phyloP scores from a whole-genome alignment of 805 yeast genomes.

The Phaffomyces thermotolerans region DNA sequence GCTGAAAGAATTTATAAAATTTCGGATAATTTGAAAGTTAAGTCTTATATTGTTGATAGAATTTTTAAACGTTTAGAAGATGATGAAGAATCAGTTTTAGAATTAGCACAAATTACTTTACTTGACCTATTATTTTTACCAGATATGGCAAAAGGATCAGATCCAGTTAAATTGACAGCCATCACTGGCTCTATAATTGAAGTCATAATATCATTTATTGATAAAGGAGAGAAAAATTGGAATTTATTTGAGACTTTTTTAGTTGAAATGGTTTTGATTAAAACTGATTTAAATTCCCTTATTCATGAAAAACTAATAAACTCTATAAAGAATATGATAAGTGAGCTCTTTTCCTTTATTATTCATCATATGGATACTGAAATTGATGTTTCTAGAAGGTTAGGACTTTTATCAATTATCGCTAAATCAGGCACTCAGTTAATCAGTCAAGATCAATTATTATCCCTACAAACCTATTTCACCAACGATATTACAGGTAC shows the following conservation, averaged over 20 bases:
- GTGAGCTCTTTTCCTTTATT: conserved; percentile 29
- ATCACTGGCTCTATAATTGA: conserved; percentile 9
- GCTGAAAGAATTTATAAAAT: conserved; percentile 39
- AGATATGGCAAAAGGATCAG: conserved; percentile 1
- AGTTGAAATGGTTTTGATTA: conserved; percentile 34
- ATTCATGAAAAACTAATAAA: conserved; percentile 13
- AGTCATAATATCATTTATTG: conserved; percentile 33
- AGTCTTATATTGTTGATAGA: conserved; percentile 40
- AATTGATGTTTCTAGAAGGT: conserved; percentile 27
- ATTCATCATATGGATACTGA: conserved; percentile 28
- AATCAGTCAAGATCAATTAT: conserved; percentile 59
- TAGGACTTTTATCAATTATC: conserved; percentile 49
- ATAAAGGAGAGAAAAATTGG: conserved; percentile 32
- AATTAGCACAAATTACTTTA: conserved; percentile 32
- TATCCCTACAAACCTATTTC: conserved; percentile 58
- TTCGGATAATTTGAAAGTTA: conserved; percentile 25
- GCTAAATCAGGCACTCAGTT: conserved; percentile 46
- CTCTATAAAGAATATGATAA: conserved; percentile 27
- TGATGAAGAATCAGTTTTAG: conserved; percentile 53
- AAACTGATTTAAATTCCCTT: conserved; percentile 16
- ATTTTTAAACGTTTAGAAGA: conserved; percentile 56
- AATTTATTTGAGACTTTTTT: conserved; percentile 42
- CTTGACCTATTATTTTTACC: conserved; percentile 31
- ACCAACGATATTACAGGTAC: conserved; percentile 39
- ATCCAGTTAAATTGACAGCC: neutral